Evolutionary conservation across 2,329 filamentous ascomycete species (phyloP).

Genomic region (Trichoderma pleuroti): DNA sequence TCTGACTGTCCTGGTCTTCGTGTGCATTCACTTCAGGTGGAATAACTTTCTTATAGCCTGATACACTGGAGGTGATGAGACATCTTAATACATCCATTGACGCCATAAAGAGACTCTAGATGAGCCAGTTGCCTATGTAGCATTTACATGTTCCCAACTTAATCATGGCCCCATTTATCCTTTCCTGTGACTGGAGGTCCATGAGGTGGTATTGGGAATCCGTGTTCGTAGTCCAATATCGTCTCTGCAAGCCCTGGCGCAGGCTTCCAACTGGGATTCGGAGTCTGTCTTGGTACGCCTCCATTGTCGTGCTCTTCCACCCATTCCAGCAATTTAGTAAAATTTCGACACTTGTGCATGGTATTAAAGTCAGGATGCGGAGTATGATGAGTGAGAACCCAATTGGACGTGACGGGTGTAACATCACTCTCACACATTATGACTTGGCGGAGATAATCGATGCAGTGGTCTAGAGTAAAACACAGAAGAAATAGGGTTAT

Average conservation of each 20-base stretch:
- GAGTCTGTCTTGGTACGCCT: not conserved
- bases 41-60: no score
- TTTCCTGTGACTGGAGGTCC: not conserved
- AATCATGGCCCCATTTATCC: not conserved
- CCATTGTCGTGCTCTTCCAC: not conserved
- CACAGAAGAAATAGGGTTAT: not conserved
- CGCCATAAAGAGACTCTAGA: not conserved
- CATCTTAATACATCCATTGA: not conserved
- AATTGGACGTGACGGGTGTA: not conserved
- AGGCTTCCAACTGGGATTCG: not conserved
- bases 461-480: not conserved
- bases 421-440: not conserved
- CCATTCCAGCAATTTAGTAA: not conserved
- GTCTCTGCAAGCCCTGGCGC: not conserved
- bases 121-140: no score
- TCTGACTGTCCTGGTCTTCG: no score
- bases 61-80: not conserved
- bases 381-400: not conserved
- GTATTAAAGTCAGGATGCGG: not conserved
- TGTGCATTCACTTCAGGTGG: no score
- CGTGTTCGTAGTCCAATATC: not conserved
- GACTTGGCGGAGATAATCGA: not conserved
- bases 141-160: not conserved
- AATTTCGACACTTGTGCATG: not conserved
- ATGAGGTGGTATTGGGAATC: not conserved